phyloP scores from a whole-genome alignment of 2,329 filamentous ascomycete species.

The Cladophialophora chaetospira region DNA sequence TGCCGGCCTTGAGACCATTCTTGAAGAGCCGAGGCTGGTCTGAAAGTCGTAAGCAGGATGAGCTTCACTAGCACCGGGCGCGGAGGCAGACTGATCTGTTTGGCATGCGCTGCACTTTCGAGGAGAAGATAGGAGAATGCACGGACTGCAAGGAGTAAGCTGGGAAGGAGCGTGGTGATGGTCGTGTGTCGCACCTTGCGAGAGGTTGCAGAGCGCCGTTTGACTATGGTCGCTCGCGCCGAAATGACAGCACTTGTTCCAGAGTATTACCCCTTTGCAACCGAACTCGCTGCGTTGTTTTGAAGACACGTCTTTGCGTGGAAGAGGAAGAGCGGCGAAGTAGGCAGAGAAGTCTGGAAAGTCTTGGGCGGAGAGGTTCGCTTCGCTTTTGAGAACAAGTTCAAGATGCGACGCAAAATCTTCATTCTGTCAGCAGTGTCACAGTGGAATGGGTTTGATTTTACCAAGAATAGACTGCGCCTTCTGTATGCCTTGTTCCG shows the following conservation, averaged over 20 bases:
- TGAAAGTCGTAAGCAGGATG: conserved; percentile 28
- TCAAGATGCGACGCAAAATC: conserved; percentile 34
- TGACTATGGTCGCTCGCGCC: not conserved
- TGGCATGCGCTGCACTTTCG: conserved; percentile 53
- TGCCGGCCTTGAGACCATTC: conserved; percentile 67
- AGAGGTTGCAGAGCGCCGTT: not conserved
- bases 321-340: conserved; percentile 25
- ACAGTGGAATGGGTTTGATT: not conserved
- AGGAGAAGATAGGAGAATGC: conserved; percentile 69
- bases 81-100: conserved; percentile 13
- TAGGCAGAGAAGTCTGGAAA: conserved; percentile 26
- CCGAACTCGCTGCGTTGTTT: conserved; percentile 34
- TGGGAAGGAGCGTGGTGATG: not conserved
- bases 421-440: conserved; percentile 20
- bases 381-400: conserved; percentile 9
- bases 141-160: conserved; percentile 42
- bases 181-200: conserved; percentile 9
- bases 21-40: conserved; percentile 62
- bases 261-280: conserved; percentile 39
- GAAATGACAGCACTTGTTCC: conserved; percentile 40
- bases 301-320: conserved; percentile 22
- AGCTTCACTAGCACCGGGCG: not conserved
- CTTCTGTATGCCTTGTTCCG: conserved; percentile 9
- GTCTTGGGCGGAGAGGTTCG: not conserved
- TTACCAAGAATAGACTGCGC: conserved; percentile 26